These are phyloP conservation scores for Phytophthora kernoviae DNA, from an alignment of 352 stramenopile genomes.

Conservation along the genomic window DNA sequence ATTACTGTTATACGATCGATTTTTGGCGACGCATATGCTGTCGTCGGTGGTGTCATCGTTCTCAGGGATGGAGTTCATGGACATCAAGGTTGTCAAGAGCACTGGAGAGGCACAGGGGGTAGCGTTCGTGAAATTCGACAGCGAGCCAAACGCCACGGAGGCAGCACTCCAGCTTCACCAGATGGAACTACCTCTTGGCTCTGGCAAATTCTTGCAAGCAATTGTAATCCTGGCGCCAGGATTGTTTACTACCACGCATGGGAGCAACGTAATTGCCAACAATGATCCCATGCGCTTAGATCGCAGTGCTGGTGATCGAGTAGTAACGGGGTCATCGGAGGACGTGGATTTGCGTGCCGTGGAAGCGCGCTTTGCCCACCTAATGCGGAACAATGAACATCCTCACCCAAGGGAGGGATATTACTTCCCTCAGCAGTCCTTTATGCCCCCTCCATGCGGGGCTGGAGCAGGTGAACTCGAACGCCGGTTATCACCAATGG, in stretches of 20 bases:
- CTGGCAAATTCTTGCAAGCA: slow-evolving; percentile 61
- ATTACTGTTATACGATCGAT: slow-evolving; percentile 70
- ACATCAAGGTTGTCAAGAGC: slow-evolving; percentile 78
- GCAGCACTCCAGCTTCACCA: slow-evolving; percentile 65
- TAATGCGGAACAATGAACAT: slow-evolving; percentile 74
- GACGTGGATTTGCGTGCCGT: slow-evolving; percentile 77
- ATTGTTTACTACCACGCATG: slow-evolving; percentile 67
- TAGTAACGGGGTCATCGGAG: slow-evolving; percentile 38
- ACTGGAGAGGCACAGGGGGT: slow-evolving; percentile 69
- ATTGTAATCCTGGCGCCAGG: slow-evolving; percentile 74
- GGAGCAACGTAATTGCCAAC: slow-evolving; percentile 21
- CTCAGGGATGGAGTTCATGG: slow-evolving; percentile 79
- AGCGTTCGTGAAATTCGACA: slow-evolving; percentile 79
- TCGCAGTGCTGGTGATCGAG: slow-evolving; percentile 17
- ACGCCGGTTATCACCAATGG: slow-evolving; percentile 16
- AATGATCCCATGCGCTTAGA: slow-evolving; percentile 33
- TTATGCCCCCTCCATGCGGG: slow-evolving; percentile 12
- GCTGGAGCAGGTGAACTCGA: slow-evolving; percentile 3
- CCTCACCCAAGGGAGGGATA: slow-evolving; percentile 28
- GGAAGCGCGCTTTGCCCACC: slow-evolving; percentile 77
- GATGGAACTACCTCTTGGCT: slow-evolving; percentile 53
- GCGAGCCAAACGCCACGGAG: slow-evolving; percentile 43
- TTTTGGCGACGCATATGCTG: slow-evolving; percentile 63
- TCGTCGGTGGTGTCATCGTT: slow-evolving; percentile 64
- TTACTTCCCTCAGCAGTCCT: slow-evolving; percentile 20